Percentiles rank a stretch among this genome's conserved stretches.
These are phyloP conservation scores for Fusarium concolor DNA, from an alignment of 2,329 filamentous ascomycete genomes.

Conservation along the genomic window DNA sequence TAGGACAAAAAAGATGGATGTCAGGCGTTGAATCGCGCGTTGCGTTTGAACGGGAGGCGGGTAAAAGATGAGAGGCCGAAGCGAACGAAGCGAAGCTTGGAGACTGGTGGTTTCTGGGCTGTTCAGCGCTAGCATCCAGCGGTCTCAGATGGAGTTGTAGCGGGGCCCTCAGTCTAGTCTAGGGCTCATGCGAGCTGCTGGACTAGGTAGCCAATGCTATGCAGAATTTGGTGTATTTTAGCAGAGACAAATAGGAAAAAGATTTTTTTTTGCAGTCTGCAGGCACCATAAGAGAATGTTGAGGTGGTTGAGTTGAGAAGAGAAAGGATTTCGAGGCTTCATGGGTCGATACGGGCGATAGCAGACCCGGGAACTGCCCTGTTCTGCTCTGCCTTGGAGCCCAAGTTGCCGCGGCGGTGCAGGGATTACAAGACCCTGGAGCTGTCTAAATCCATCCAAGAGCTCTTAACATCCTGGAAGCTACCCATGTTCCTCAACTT, in stretches of 20 bases:
- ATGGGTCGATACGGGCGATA: constrained; percentile 22
- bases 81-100: constrained; percentile 28
- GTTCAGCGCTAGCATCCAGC: constrained; percentile 35
- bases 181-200: constrained; percentile 44
- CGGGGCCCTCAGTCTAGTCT: constrained; percentile 38
- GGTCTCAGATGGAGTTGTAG: constrained; percentile 33
- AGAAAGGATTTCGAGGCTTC: constrained; percentile 19
- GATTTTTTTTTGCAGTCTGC: constrained; percentile 23
- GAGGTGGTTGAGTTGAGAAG: constrained; percentile 26
- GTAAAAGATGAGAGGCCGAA: constrained; percentile 34
- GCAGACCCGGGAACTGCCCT: constrained; percentile 22
- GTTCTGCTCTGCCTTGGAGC: constrained; percentile 14
- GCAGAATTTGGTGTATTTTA: constrained; percentile 43
- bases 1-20: constrained; percentile 14
- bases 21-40: constrained; percentile 34
- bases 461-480: constrained; percentile 21
- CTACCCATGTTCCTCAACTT: constrained; percentile 20
- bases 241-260: constrained; percentile 10
- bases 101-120: constrained; percentile 11
- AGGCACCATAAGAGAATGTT: constrained; percentile 14
- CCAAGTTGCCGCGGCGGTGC: constrained; percentile 20
- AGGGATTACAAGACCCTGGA: constrained; percentile 26
- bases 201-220: constrained; percentile 59
- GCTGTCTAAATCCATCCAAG: constrained; percentile 22
- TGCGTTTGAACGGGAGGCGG: constrained; percentile 31